Percentiles rank a stretch among this genome's conserved stretches.
These are phyloP conservation scores for Microcyclospora pomicola DNA, from an alignment of 2,329 filamentous ascomycete species.

Conservation along the genomic window DNA sequence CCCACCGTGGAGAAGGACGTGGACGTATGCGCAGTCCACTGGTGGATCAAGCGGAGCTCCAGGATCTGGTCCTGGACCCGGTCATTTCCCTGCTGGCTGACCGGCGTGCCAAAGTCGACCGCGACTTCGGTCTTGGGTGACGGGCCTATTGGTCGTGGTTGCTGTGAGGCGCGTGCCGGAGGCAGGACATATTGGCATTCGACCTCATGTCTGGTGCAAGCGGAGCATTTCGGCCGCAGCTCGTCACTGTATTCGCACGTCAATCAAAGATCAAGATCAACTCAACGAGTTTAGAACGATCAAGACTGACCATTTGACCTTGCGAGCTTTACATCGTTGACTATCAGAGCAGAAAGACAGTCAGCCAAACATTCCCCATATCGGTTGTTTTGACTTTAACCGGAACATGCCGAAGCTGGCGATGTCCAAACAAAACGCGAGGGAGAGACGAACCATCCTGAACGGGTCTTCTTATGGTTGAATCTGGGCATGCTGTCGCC, in stretches of 20 bases:
- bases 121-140: not conserved
- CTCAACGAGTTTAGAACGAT: not conserved
- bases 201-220: constrained; percentile 13
- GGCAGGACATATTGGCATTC: constrained; percentile 10
- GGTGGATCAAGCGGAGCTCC: constrained; percentile 15
- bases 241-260: constrained; percentile 8
- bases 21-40: constrained; percentile 14
- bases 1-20: constrained; percentile 11
- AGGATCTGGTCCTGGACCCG: constrained; percentile 6
- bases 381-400: too few relatives aligned
- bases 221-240: constrained; percentile 10
- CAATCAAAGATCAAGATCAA: constrained; percentile 6
- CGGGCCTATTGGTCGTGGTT: not conserved
- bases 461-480: constrained; percentile 11
- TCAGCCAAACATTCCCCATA: too few relatives aligned
- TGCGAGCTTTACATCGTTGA: constrained; percentile 12
- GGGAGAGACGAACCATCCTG: constrained; percentile 5
- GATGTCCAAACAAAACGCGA: too few relatives aligned
- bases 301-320: constrained; percentile 10
- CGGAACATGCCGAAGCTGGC: too few relatives aligned
- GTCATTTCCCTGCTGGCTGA: not conserved
- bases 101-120: not conserved
- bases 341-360: not conserved
- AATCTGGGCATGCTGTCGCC: constrained; percentile 9
- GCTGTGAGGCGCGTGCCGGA: not conserved